A percentile compares a stretch with the other conserved stretches of the same genome.
Conservation (phyloP, 805 yeast genomes). For the Tetrapisispora pingtungensis region DNA sequence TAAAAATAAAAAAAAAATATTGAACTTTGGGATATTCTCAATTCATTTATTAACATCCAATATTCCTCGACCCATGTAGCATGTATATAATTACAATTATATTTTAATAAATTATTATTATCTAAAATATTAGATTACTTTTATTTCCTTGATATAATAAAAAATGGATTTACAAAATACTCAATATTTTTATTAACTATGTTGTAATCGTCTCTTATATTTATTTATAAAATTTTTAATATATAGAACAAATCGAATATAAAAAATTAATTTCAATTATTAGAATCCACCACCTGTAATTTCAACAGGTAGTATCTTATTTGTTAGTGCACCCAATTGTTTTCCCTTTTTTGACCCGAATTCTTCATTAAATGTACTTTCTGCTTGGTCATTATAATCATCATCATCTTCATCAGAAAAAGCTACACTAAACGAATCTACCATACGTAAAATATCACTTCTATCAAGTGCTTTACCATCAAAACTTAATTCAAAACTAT, state of each 20-base stretch:
- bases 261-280: background rate
- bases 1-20: background rate
- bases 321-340: conserved; percentile 2
- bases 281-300: conserved; percentile 4
- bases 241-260: background rate
- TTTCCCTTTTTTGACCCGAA: background rate
- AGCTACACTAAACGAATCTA: conserved; percentile 31
- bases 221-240: background rate
- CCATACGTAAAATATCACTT: conserved; percentile 33
- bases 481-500: conserved; percentile 34
- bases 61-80: conserved; percentile 2
- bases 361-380: conserved; percentile 1
- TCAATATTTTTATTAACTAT: too few relatives aligned
- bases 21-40: background rate
- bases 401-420: conserved; percentile 28
- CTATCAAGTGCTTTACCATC: conserved; percentile 39
- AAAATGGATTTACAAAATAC: too few relatives aligned
- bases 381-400: conserved; percentile 1
- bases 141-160: too few relatives aligned
- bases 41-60: background rate
- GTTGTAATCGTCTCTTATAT: background rate
- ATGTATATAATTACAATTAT: background rate
- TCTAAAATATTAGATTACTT: too few relatives aligned
- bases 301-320: conserved; percentile 13
- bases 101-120: background rate